Base-by-base conservation (phyloP, 352 stramenopile species). In the Pythium apleroticum region DNA sequence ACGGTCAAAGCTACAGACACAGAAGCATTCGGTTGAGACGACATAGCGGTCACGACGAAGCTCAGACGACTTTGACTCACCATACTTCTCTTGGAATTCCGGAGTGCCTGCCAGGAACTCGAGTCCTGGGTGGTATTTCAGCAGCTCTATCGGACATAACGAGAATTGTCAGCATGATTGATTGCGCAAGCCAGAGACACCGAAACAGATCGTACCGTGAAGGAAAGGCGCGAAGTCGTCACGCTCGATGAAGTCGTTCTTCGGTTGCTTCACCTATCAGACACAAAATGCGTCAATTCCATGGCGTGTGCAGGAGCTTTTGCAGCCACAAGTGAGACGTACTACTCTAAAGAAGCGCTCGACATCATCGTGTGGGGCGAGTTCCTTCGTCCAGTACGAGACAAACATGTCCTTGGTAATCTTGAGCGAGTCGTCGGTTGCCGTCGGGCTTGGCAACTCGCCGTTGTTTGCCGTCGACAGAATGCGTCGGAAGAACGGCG, bases 41-140 rank as follows among this genome's bases (percentile, higher is more conserved):
- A 6, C 17, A 3, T 25, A 27, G 39, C 39, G 50, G 12, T 9
- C 41, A 54, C 6, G 37, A 57, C 4, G n/a, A 43, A n/a, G n/a
- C n/a, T n/a, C n/a, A n/a, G n/a, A n/a, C n/a, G n/a, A n/a, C n/a
- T n/a, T n/a, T n/a, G n/a, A 62, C 71, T 9, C 65, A 92, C 84
- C 87, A 79, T 99, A 99, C 88, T 99, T 99, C 69, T 99, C 95
- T 80, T 99, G 97, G 80, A 99, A 99, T 72, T 99, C 97, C n/a
- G 95, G 91, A 62, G 98, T 98, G 52, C 93, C 95, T 43, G 93
- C 91, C 33, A 99, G 80, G 74, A 99, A 99, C 66, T 99, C 96
- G 28, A 99, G 77, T 41, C 97, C 97, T 46, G 86, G 84, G 69
- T 93, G 84, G 66, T 95, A 96, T 75, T 94, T 96, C 28, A 96